A percentile compares a stretch with the other conserved stretches of the same genome.
Conservation (phyloP, 345 rosid species). For the Populus tremula region DNA sequence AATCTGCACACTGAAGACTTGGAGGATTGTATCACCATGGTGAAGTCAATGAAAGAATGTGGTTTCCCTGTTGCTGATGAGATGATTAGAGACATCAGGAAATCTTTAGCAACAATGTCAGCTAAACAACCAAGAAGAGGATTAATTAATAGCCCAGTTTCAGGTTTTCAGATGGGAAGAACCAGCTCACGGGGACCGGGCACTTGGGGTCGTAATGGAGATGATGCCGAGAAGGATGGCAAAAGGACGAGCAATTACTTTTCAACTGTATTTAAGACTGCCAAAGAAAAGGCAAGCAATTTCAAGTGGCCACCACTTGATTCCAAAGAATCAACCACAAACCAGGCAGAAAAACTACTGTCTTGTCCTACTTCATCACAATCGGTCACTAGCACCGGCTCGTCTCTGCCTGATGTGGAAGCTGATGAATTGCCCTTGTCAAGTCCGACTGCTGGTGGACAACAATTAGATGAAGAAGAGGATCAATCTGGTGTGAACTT, state of each 20-base stretch:
- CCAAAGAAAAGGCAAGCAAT: conserved; percentile 67
- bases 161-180: conserved; percentile 44
- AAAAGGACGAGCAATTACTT: conserved; percentile 43
- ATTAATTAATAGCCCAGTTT: conserved; percentile 34
- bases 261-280: conserved; percentile 59
- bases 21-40: conserved; percentile 71
- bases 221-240: conserved; percentile 35
- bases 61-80: conserved; percentile 72
- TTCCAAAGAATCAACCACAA: conserved; percentile 36
- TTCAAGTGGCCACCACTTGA: conserved; percentile 74
- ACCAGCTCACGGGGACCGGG: conserved; percentile 48
- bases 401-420: conserved; percentile 41
- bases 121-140: conserved; percentile 66
- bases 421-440: conserved; percentile 54
- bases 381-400: conserved; percentile 37
- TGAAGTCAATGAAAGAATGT: conserved; percentile 77
- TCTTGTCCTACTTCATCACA: conserved; percentile 23
- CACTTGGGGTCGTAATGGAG: conserved; percentile 41
- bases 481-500: conserved; percentile 20
- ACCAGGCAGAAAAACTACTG: conserved; percentile 27
- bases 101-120: conserved; percentile 63
- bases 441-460: conserved; percentile 42
- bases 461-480: conserved; percentile 19
- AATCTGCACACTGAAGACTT: conserved; percentile 68
- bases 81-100: conserved; percentile 75